Evolutionary conservation across 192 early-diverging fungal genomes (phyloP).

Genomic region (Backusella westeae): DNA sequence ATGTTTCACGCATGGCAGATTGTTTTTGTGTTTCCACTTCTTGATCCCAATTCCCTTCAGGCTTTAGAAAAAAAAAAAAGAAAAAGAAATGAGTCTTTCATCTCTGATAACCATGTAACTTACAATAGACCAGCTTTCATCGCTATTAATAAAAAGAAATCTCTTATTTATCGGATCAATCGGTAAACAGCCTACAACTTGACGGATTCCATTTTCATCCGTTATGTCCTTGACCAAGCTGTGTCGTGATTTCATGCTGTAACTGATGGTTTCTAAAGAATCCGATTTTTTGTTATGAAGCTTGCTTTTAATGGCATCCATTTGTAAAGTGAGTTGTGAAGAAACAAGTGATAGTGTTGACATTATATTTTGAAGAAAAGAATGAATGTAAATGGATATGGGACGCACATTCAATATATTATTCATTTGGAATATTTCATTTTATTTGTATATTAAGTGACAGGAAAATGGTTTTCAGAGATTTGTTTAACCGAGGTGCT

Average conservation of each 20-base stretch:
- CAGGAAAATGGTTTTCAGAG: not conserved
- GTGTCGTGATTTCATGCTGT: constrained; percentile 24
- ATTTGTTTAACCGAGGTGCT: not conserved
- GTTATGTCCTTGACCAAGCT: constrained; percentile 13
- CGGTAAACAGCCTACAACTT: not conserved
- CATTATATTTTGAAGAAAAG: not conserved
- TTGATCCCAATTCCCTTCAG: not conserved
- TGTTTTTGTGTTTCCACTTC: not conserved
- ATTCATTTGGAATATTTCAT: not conserved
- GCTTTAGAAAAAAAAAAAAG: not conserved
- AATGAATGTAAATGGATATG: not conserved
- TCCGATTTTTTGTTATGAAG: not conserved
- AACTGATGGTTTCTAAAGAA: not conserved
- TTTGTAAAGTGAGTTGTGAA: not conserved
- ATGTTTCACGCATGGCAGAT: not conserved
- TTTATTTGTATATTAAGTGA: not conserved
- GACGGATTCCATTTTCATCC: not conserved
- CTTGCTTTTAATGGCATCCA: not conserved
- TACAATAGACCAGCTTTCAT: constrained; percentile 11
- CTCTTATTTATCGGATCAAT: not conserved
- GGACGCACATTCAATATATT: not conserved
- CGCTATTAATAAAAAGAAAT: not conserved
- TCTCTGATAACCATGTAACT: not conserved
- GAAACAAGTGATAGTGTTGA: not conserved
- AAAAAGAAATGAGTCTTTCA: not conserved